Evolutionary conservation across 225 moss, liverwort and hornwort species (phyloP), one percentile per base, ranked within the genome.

Genomic region (Takakia lepidozioides): DNA sequence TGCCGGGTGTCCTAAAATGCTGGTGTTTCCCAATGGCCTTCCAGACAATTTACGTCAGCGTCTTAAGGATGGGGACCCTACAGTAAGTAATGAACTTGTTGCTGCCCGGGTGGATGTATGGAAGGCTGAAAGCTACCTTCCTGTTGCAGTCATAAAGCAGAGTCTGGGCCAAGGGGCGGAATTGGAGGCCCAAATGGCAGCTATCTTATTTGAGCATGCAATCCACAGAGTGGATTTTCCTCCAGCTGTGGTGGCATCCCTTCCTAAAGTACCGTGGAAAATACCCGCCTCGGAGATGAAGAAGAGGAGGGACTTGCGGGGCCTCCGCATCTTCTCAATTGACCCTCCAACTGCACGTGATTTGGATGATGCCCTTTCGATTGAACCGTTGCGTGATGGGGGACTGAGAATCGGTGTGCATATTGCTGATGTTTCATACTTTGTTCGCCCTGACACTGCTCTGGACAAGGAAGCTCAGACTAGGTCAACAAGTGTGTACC

Each of bases 401-500:
- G 48, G 52, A 14, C 5, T 83, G 19, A 80, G 71, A 36, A 71
- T 95, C 44, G 95, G 95, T 57, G 95, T 95, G 26, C 95, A 95
- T 61, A 95, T 95, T 48, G 90, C 95, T 7, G 95, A 95, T 82
- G 95, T 95, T 13, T 87, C 95, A 0, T 81, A 74, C 29, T 95
- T 95, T 46, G 77, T 95, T 49, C 64, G 59, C 37, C 75, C 95
- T 44, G 77, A 75, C 37, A 76, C 84, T 27, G 82, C 75, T 16
- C 64, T 95, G 27, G 95, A 95, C 52, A 85, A 80, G 55, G 90
- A 95, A 62, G 90, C 95, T 39, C 80, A 81, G 38, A 74, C 49
- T 3, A 87, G 95, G 18, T 95, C 95, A 51, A 95, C 95, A 10
- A 95, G 90, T 56, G 84, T 95, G 15, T 95, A 95, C 51, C 89